phyloP scores from a whole-genome alignment of 352 stramenopile genomes.

The Pythium dissimile region DNA sequence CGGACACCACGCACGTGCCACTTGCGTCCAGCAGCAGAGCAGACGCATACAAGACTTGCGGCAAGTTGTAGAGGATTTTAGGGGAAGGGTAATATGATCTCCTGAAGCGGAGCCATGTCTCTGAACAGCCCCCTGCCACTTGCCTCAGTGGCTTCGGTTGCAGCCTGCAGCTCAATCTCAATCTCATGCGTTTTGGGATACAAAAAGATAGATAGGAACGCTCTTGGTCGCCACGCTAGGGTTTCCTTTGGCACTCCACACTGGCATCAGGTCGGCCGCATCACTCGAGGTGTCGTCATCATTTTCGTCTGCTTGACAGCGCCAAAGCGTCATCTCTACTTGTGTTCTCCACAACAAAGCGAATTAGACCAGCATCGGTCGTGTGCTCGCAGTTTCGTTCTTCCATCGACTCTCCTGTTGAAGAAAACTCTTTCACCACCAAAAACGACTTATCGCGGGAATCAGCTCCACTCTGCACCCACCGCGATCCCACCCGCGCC shows the following conservation, averaged over 20 bases:
- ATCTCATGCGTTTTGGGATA: no score
- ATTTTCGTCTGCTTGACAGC: background rate
- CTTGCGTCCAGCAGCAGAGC: background rate
- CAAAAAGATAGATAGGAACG: no score
- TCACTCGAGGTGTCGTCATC: background rate
- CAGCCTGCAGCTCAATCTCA: background rate
- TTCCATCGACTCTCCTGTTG: background rate
- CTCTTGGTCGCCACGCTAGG: no score
- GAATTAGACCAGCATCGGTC: no score
- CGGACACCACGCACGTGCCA: conserved; percentile 10
- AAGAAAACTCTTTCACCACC: background rate
- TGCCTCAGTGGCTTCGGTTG: background rate
- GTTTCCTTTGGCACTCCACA: background rate
- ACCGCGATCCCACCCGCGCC: background rate
- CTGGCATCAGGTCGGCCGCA: background rate
- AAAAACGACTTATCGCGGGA: conserved; percentile 10
- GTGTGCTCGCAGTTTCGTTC: background rate
- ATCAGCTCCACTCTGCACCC: background rate
- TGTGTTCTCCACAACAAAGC: background rate
- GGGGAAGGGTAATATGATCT: background rate
- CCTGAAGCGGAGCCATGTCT: background rate
- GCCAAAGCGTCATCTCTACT: background rate
- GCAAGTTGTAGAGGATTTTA: background rate
- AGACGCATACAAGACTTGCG: no score
- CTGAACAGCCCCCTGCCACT: no score